Base-by-base conservation (phyloP, 2,329 filamentous ascomycete species). In the Ascochyta clinopodiicola region DNA sequence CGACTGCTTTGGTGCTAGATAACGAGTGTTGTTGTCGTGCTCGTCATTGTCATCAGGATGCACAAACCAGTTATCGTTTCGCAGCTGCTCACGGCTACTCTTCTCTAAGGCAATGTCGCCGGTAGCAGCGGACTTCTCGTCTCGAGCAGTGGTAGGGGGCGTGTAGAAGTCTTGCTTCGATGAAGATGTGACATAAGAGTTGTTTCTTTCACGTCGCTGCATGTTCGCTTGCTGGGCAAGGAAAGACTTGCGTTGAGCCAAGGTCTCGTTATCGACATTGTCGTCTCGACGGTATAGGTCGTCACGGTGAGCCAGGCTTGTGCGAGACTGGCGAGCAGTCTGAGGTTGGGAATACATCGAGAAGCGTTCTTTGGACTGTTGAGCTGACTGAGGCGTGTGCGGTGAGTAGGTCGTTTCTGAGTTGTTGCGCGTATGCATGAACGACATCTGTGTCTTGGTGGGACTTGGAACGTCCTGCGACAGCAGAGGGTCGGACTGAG, bases 351-450 rank as follows among this genome's bases (percentile, higher is more conserved):
- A 67, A 57, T 74, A 75, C 57, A 73, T 86, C 78, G 62, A 87
- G 51, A 67, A 67, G 15, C 64, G 54, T 79, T 52, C 77, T 34
- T 81, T 82, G 0, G 86, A 86, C 61, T 85, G 80, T 44, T 80
- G 79, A 35, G 81, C 83, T 59, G 81, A 75, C 44, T 77, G 75
- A 8, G 81, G 80, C 8, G 79, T 83, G 49, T 81, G 80, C 2
- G 77, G 77, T 13, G 80, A 82, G 57, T 81, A 84, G 22, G 77
- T 78, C 43, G 82, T 75, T 4, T 84, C 86, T 29, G 84, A 82
- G 10, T 84, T 82, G 2, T 87, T 91, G 31, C 92, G 86, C 0
- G 90, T 96, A 70, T 95, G 88, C 76, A 90, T 85, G 75, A 96
- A 97, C 0, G 92, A 88, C 44, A 96, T 81, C 0, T 83, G 84